Evolutionary conservation across 2,329 filamentous ascomycete genomes (phyloP).

Genomic region (Rutstroemia sp.): DNA sequence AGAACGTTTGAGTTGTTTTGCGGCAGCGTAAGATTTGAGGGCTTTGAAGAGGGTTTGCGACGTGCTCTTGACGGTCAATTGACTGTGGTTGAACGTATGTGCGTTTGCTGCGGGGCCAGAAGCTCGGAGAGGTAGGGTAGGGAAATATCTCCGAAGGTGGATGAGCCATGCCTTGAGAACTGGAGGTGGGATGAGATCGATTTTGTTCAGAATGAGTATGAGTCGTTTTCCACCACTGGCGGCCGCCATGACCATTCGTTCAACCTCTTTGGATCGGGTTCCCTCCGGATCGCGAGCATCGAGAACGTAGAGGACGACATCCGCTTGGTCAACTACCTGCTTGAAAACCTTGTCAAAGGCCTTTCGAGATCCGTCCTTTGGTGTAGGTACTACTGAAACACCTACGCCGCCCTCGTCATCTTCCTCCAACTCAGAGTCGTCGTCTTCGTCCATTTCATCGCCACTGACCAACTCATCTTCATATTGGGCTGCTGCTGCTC

Average conservation of each 20-base stretch:
- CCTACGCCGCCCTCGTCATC: conserved; percentile 42
- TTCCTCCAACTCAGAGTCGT: conserved; percentile 38
- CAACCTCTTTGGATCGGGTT: conserved; percentile 83
- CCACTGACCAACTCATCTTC: conserved; percentile 41
- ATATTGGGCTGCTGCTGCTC: conserved; percentile 69
- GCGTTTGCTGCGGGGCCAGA: conserved; percentile 77
- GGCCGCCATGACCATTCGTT: conserved; percentile 85
- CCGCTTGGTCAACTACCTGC: conserved; percentile 78
- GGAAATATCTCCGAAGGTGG: conserved; percentile 82
- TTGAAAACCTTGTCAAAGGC: conserved; percentile 97
- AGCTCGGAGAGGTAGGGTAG: conserved; percentile 81
- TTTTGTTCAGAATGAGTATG: conserved; percentile 92
- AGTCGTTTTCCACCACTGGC: conserved; percentile 76
- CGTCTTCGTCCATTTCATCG: conserved; percentile 50
- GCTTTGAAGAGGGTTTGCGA: conserved; percentile 80
- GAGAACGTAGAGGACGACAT: conserved; percentile 87
- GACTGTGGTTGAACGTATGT: conserved; percentile 85
- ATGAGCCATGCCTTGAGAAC: conserved; percentile 79
- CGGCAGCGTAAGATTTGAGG: conserved; percentile 80
- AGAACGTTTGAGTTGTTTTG: conserved; percentile 78
- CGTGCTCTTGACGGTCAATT: conserved; percentile 79
- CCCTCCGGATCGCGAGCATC: conserved; percentile 88
- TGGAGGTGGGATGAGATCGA: conserved; percentile 77
- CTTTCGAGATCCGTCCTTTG: conserved; percentile 62
- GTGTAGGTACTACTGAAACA: conserved; percentile 44